Percentiles rank a stretch among this genome's conserved stretches.
Conservation (phyloP, 208 protist species). For the Trypanosoma avium region DNA sequence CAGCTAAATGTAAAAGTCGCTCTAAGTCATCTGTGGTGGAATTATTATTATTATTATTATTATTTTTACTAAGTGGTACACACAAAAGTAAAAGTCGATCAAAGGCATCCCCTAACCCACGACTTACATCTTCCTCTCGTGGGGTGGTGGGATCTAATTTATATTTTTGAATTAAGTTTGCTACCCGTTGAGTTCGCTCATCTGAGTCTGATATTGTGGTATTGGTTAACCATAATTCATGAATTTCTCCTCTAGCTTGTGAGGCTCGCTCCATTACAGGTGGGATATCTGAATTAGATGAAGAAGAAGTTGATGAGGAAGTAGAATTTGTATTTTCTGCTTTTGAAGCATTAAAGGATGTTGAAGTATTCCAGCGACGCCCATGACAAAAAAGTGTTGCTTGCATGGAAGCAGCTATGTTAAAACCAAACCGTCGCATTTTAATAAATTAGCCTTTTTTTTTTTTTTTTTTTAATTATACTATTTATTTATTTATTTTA, state of each 20-base stretch:
- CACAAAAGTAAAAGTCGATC: conserved; percentile 84
- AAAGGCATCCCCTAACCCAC: conserved; percentile 80
- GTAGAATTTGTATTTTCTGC: conserved; percentile 4
- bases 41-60: no score
- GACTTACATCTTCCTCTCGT: conserved; percentile 73
- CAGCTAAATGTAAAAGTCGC: conserved; percentile 54
- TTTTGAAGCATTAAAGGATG: not conserved
- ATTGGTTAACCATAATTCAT: conserved; percentile 55
- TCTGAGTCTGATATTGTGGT: conserved; percentile 7
- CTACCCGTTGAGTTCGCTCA: conserved; percentile 16
- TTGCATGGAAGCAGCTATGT: not conserved
- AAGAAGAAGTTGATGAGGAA: not conserved
- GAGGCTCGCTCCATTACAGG: conserved; percentile 70
- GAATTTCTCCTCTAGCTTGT: conserved; percentile 67
- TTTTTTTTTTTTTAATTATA: no score
- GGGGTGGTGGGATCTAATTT: conserved; percentile 52
- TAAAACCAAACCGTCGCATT: conserved; percentile 17
- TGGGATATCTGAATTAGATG: not conserved
- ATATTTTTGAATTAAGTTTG: conserved; percentile 50
- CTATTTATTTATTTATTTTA: no score
- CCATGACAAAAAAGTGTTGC: not conserved
- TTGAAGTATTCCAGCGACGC: not conserved
- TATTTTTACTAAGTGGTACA: conserved; percentile 45
- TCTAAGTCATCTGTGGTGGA: conserved; percentile 61
- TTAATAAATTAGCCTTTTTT: not conserved